Conservation (phyloP, 2,329 filamentous ascomycete species). For the Keithomyces neogunnii region DNA sequence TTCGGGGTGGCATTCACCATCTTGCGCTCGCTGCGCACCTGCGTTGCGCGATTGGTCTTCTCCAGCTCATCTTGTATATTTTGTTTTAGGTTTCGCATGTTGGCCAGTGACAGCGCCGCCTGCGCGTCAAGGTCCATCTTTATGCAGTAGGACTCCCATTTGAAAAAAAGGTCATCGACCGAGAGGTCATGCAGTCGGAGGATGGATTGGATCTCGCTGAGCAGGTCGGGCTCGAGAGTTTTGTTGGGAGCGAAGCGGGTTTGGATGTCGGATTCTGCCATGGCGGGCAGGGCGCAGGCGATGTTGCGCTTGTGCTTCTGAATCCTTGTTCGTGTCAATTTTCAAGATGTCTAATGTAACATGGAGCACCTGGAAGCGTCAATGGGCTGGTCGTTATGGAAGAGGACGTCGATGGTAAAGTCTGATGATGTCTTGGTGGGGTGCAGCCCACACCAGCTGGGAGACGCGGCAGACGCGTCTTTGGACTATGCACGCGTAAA, state of each 20-base stretch:
- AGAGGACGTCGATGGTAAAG: too few species aligned
- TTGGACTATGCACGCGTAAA: conserved; percentile 1
- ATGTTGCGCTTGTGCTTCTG: background rate
- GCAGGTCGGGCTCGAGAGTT: conserved; percentile 65
- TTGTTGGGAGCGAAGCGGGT: conserved; percentile 27
- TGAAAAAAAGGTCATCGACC: conserved; percentile 86
- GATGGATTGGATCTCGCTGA: conserved; percentile 76
- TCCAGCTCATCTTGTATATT: conserved; percentile 79
- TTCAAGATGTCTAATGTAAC: too few species aligned
- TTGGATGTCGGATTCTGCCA: conserved; percentile 28
- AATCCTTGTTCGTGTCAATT: too few species aligned
- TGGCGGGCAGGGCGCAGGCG: conserved; percentile 14
- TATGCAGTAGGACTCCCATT: conserved; percentile 97
- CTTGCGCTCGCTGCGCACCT: conserved; percentile 56
- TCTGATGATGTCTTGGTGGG: too few species aligned
- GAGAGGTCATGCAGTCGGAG: conserved; percentile 74
- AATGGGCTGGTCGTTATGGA: too few species aligned
- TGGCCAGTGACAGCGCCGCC: conserved; percentile 52
- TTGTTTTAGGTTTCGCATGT: conserved; percentile 72
- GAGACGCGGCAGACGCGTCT: conserved; percentile 4
- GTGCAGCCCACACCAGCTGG: background rate
- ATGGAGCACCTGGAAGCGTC: too few species aligned
- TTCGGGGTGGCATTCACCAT: conserved; percentile 51
- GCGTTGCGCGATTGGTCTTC: conserved; percentile 58
- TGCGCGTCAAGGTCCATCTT: conserved; percentile 82